Conservation (phyloP, 139 green algal species). For the Chlorella ohadii region DNA sequence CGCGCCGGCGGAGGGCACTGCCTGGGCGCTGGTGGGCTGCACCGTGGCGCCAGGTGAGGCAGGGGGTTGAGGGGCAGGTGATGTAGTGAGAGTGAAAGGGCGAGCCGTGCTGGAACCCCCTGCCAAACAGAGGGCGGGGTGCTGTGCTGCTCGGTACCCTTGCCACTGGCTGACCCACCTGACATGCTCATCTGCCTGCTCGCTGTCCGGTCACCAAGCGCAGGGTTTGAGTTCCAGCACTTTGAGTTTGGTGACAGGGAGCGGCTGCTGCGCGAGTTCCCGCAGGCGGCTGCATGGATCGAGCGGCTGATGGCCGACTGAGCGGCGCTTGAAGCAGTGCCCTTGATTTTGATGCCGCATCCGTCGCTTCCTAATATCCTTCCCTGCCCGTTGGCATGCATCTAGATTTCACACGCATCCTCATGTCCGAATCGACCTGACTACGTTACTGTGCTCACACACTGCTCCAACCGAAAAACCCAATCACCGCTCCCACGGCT, state of each 20-base stretch:
- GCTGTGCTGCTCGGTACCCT: neutral
- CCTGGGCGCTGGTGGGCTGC: slow-evolving; percentile 28
- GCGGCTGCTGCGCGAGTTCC: slow-evolving; percentile 9
- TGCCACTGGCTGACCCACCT: too few relatives aligned
- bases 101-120: too few relatives aligned
- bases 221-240: slow-evolving; percentile 11
- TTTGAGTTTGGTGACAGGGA: slow-evolving; percentile 18
- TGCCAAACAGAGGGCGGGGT: too few relatives aligned
- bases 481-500: too few relatives aligned
- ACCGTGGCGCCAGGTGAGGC: slow-evolving; percentile 26
- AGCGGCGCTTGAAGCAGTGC: neutral
- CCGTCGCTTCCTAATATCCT: too few relatives aligned
- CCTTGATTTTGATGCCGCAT: too few relatives aligned
- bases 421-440: too few relatives aligned
- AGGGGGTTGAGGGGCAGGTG: neutral
- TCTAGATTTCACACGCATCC: too few relatives aligned
- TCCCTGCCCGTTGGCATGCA: too few relatives aligned
- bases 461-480: too few relatives aligned
- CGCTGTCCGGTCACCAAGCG: neutral
- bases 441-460: too few relatives aligned
- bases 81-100: neutral
- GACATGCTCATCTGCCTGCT: too few relatives aligned
- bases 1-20: neutral
- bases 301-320: slow-evolving; percentile 30
- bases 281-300: slow-evolving; percentile 2